Base-by-base conservation (phyloP, 768 basidiomycete species). In the Trametes cubensis region DNA sequence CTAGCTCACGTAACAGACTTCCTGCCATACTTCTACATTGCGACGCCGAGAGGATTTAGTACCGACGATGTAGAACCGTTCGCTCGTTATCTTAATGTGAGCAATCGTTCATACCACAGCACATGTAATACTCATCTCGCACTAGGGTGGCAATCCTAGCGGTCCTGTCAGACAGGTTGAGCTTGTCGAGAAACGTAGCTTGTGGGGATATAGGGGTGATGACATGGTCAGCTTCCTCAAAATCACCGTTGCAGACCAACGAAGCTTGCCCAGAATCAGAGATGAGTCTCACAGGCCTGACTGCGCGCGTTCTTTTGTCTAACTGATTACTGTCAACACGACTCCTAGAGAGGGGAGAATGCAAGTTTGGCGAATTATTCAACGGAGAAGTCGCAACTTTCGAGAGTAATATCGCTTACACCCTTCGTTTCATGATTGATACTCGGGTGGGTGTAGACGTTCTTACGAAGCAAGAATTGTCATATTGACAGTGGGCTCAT, bases 401-500 rank as follows among this genome's bases (percentile, higher is more conserved):
- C 65, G 97, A 99, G 74, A 97, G 95, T 69, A 98, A 98, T 71
- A 92, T 99, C 57, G 86, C 85, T 0, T 99, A 93, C 70, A 86
- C 83, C 4, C 78, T 99, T 53, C 86, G 97, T 8, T 98, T 98
- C 74, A 99, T 99, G 97, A 96, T 99, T 63, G 97, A 99, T 71
- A 90, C 92, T 6, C 88, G 94, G 81, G 95, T 93, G 21, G 2
- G 45, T 49, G 47, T 15, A 40, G 10, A 38, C n/a, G 14, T 52
- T 28, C 28, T 18, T 23, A 14, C 6, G 50, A 7, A 7, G 5
- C 10, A 34, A 34, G 34, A n/a, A 46, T 21, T 26, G 11, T 3
- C 55, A 26, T 54, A 44, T 45, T 38, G 61, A 50, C 20, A 48
- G 44, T 2, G 38, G 3, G 20, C 13, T 61, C 23, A 1, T 64